These are phyloP conservation scores for Aplosporella prunicola DNA, from an alignment of 2,329 filamentous ascomycete genomes.

Conservation along the genomic window DNA sequence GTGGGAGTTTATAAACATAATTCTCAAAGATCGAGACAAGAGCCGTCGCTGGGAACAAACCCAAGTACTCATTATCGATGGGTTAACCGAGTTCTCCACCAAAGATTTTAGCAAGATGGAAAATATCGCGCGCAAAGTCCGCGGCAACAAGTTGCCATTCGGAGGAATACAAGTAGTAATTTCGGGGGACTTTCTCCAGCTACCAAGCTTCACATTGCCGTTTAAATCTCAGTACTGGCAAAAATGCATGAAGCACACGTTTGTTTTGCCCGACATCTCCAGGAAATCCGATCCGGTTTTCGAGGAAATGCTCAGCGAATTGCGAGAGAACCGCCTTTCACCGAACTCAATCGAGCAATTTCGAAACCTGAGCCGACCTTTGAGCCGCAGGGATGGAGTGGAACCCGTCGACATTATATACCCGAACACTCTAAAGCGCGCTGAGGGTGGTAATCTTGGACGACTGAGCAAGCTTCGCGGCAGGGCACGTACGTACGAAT, in stretches of 20 bases:
- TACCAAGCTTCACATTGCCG: constrained; percentile 38
- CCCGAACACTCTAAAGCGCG: neutral
- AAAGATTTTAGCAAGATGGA: constrained; percentile 49
- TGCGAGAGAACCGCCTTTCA: neutral
- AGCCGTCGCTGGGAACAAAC: constrained; percentile 15
- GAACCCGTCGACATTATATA: too few species aligned
- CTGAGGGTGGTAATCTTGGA: neutral
- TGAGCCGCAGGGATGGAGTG: too few species aligned
- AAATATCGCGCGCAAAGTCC: constrained; percentile 35
- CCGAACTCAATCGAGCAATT: neutral
- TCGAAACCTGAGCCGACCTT: neutral
- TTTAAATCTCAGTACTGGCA: constrained; percentile 40
- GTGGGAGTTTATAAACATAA: too few species aligned
- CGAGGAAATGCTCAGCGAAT: neutral
- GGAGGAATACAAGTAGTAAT: constrained; percentile 47
- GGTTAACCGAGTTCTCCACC: constrained; percentile 63
- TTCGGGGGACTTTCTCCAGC: constrained; percentile 52
- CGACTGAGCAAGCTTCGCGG: neutral
- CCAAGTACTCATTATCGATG: constrained; percentile 50
- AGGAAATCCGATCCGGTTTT: constrained; percentile 1
- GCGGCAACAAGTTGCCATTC: constrained; percentile 23
- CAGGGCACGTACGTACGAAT: neutral
- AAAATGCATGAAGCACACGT: constrained; percentile 23
- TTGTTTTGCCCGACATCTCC: constrained; percentile 1
- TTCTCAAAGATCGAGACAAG: too few species aligned